Conservation (phyloP, 2,329 filamentous ascomycete genomes). For the Pyrenochaeta sp. region DNA sequence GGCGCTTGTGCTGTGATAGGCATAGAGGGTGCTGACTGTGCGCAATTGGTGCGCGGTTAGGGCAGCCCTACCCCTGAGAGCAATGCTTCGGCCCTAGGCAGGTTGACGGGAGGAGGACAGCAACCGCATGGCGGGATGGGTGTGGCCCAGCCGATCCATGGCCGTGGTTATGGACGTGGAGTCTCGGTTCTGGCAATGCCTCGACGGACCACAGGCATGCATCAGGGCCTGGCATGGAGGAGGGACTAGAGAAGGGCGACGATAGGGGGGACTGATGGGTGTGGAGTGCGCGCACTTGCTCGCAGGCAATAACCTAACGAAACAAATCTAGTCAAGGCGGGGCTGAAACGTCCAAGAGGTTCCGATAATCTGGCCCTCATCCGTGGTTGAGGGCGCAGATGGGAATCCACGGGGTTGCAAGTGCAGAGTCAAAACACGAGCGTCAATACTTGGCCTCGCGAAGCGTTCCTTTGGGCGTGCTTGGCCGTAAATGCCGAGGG, state of each 20-base stretch:
- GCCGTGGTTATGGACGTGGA: neutral
- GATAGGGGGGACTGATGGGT: no score
- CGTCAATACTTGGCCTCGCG: slow-evolving; percentile 22
- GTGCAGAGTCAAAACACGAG: slow-evolving; percentile 21
- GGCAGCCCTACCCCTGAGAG: slow-evolving; percentile 21
- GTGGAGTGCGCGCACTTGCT: no score
- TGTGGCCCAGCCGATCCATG: neutral
- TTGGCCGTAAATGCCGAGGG: slow-evolving; percentile 9
- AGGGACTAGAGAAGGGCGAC: no score
- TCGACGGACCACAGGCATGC: no score
- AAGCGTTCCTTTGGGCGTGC: slow-evolving; percentile 3
- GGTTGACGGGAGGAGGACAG: slow-evolving; percentile 27
- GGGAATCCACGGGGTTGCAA: neutral
- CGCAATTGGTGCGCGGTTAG: slow-evolving; percentile 17
- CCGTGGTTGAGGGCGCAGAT: slow-evolving; percentile 6
- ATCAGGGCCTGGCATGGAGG: no score
- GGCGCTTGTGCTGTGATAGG: slow-evolving; percentile 13
- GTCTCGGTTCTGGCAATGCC: no score
- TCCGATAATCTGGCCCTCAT: slow-evolving; percentile 1
- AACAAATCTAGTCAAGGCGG: slow-evolving; percentile 6
- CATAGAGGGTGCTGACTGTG: slow-evolving; percentile 11
- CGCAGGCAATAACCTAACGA: slow-evolving; percentile 3
- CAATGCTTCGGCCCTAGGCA: slow-evolving; percentile 19
- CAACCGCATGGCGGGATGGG: slow-evolving; percentile 8
- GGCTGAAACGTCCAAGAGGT: slow-evolving; percentile 13